These are phyloP conservation scores for Candida sithepensis DNA, from an alignment of 805 yeast species.

Conservation along the genomic window DNA sequence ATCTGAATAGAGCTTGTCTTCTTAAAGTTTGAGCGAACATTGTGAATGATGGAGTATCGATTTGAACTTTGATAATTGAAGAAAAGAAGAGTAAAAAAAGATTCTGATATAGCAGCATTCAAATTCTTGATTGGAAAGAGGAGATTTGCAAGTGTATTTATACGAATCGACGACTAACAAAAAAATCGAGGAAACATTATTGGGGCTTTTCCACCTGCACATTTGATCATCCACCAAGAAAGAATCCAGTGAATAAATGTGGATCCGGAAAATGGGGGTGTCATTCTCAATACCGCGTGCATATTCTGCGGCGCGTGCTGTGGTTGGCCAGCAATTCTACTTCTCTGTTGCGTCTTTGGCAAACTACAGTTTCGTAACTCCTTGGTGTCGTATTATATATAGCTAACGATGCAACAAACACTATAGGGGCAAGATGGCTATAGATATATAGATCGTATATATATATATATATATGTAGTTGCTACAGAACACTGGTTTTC, in stretches of 20 bases:
- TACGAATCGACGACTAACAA: not conserved
- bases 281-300: not conserved
- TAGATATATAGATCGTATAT: no score
- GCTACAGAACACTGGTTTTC: no score
- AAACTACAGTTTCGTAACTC: not conserved
- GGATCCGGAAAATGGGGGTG: not conserved
- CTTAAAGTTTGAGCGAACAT: constrained; percentile 21
- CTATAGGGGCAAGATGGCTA: no score
- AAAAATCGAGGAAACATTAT: not conserved
- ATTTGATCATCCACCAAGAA: not conserved
- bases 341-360: not conserved
- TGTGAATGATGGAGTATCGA: not conserved
- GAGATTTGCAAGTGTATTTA: not conserved
- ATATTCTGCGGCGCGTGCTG: not conserved
- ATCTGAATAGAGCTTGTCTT: constrained; percentile 14
- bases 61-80: not conserved
- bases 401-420: no score
- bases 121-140: not conserved
- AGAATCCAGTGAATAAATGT: not conserved
- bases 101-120: not conserved
- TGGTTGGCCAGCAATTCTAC: not conserved
- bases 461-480: no score
- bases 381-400: not conserved
- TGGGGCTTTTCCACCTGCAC: not conserved
- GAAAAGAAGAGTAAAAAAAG: not conserved